phyloP scores from a whole-genome alignment of 345 rosid species.

The Excoecaria agallocha region DNA sequence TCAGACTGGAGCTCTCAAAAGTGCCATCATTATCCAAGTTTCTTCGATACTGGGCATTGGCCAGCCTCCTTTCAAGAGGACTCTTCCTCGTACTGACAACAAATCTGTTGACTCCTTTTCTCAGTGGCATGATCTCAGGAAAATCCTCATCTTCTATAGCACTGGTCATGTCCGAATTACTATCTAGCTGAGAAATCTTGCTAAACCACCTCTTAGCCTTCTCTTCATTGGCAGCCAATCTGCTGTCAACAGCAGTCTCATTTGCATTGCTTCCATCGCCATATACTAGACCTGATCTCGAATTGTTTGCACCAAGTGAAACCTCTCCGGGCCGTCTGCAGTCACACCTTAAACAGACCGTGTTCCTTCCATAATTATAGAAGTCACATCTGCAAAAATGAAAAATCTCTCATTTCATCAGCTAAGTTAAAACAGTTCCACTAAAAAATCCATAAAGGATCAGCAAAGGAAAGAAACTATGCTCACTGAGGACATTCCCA shows the following conservation, averaged over 20 bases:
- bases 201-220: constrained; percentile 76
- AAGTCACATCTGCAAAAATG: constrained; percentile 68
- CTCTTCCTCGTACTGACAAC: constrained; percentile 34
- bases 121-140: constrained; percentile 36
- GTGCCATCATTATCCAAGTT: constrained; percentile 29
- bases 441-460: constrained; percentile 1
- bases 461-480: constrained; percentile 19
- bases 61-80: constrained; percentile 34
- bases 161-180: constrained; percentile 43
- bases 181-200: constrained; percentile 62
- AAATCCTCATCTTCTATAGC: constrained; percentile 30
- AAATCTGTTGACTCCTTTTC: constrained; percentile 37
- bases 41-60: constrained; percentile 40
- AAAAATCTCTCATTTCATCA: constrained; percentile 15
- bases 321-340: constrained; percentile 66
- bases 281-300: constrained; percentile 32
- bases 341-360: constrained; percentile 89
- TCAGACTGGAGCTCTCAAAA: constrained; percentile 17
- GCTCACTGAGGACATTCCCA: constrained; percentile 99
- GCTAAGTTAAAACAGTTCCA: neutral
- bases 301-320: constrained; percentile 28
- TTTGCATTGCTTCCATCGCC: constrained; percentile 31
- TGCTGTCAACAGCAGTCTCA: constrained; percentile 44
- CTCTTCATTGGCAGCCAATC: constrained; percentile 73
- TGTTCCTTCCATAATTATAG: constrained; percentile 71